Percentiles rank a stretch among this genome's conserved stretches.
Conservation (phyloP, 1,284 basidiomycete species). For the Volvariella surrecta region DNA sequence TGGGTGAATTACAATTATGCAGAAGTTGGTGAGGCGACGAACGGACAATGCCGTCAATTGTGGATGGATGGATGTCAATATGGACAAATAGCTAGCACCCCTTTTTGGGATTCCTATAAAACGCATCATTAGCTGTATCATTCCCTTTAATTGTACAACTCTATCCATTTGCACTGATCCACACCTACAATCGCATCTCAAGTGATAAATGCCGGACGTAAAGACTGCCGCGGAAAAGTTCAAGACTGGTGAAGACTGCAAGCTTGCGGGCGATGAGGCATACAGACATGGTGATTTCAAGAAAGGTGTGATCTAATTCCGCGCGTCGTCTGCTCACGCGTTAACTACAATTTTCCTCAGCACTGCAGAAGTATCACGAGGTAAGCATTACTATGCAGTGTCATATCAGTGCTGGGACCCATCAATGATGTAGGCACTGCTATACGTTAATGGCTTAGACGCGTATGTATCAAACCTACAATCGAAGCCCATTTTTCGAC, state of each 20-base stretch:
- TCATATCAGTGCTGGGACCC: not conserved
- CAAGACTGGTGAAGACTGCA: too few species aligned
- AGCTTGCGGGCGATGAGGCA: conserved; percentile 46
- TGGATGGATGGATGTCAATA: conserved; percentile 6
- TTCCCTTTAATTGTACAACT: too few species aligned
- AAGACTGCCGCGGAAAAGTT: too few species aligned
- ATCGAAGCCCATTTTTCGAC: too few species aligned
- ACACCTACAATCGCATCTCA: too few species aligned
- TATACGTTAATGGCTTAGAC: conserved; percentile 66
- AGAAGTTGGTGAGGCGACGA: conserved; percentile 1
- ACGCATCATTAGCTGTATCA: too few species aligned
- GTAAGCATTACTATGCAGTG: conserved; percentile 23
- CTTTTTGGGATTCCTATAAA: too few species aligned
- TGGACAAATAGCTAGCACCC: conserved; percentile 6
- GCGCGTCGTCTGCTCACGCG: not conserved
- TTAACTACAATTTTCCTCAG: conserved; percentile 23
- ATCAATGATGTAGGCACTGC: conserved; percentile 36
- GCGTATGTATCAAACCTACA: conserved; percentile 35
- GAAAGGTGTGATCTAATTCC: conserved; percentile 37
- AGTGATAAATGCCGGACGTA: too few species aligned
- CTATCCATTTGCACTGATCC: too few species aligned
- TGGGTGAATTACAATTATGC: not conserved
- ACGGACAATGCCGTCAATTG: conserved; percentile 1
- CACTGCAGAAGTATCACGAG: conserved; percentile 57
- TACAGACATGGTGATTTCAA: conserved; percentile 61